These are phyloP conservation scores for Coniferiporia sulphurascens DNA, from an alignment of 1,284 basidiomycete genomes.

Conservation along the genomic window DNA sequence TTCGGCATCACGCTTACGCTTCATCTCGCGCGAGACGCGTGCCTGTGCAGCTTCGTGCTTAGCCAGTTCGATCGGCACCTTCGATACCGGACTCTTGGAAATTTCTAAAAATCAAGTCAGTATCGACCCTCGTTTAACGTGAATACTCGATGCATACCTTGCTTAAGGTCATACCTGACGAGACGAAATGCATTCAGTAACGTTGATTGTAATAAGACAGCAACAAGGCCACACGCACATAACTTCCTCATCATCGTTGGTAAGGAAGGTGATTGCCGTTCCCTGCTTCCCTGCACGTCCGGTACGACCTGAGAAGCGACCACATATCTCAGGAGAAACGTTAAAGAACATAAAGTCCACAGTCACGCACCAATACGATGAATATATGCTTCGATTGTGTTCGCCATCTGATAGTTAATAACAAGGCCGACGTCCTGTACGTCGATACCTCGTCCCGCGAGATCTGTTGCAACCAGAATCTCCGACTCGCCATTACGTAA, in stretches of 20 bases:
- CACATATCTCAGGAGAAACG: constrained; percentile 11
- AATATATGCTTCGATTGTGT: constrained; percentile 93
- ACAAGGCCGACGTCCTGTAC: constrained; percentile 94
- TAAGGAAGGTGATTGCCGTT: constrained; percentile 90
- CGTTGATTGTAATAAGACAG: too few species aligned
- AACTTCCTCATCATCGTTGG: constrained; percentile 94
- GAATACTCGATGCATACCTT: constrained; percentile 45
- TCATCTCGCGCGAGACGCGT: constrained; percentile 87
- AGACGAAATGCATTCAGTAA: constrained; percentile 12
- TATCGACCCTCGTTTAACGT: background rate
- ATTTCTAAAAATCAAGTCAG: constrained; percentile 58
- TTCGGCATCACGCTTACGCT: constrained; percentile 78
- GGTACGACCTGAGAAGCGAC: constrained; percentile 65
- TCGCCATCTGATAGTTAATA: constrained; percentile 97
- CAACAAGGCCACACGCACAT: constrained; percentile 58
- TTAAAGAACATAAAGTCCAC: constrained; percentile 15
- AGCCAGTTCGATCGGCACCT: constrained; percentile 80
- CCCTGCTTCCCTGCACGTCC: constrained; percentile 96
- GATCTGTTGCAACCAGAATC: constrained; percentile 92
- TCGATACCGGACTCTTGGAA: constrained; percentile 88
- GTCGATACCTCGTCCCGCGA: constrained; percentile 98
- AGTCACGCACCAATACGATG: constrained; percentile 84
- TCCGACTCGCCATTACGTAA: constrained; percentile 81
- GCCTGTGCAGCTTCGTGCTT: constrained; percentile 89
- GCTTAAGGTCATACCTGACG: constrained; percentile 80